These are phyloP conservation scores for Ophiosphaerella narmari DNA, from an alignment of 2,329 filamentous ascomycete genomes.

Conservation along the genomic window DNA sequence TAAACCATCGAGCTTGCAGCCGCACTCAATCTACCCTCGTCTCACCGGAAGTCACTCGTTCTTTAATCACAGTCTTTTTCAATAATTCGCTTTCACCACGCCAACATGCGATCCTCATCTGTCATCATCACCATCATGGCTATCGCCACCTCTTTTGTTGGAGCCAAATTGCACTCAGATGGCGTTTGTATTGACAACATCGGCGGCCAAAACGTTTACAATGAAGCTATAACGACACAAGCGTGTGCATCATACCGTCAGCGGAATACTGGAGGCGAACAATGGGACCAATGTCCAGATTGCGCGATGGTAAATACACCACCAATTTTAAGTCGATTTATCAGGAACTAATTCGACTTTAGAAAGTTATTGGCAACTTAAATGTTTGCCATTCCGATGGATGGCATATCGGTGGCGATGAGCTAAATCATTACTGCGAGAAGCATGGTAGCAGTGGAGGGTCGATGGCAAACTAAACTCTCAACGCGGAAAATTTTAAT, in stretches of 20 bases:
- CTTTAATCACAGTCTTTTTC: background rate
- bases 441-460: constrained; percentile 19
- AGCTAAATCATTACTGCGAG: constrained; percentile 33
- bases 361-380: constrained; percentile 24
- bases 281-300: constrained; percentile 36
- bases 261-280: constrained; percentile 32
- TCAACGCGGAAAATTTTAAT: too few relatives aligned
- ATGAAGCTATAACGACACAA: constrained; percentile 24
- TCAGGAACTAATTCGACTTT: constrained; percentile 1
- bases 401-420: constrained; percentile 35
- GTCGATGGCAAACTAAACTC: constrained; percentile 10
- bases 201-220: constrained; percentile 26
- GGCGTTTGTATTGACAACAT: constrained; percentile 25
- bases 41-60: background rate
- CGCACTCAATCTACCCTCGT: background rate
- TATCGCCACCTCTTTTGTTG: constrained; percentile 19
- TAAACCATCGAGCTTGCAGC: background rate
- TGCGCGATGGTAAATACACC: constrained; percentile 26
- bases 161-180: constrained; percentile 24
- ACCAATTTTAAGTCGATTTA: background rate
- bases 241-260: constrained; percentile 25
- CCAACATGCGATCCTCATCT: constrained; percentile 27
- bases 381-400: constrained; percentile 26
- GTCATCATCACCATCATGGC: constrained; percentile 11
- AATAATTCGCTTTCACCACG: background rate